A percentile compares a stretch with the other conserved stretches of the same genome.
These are phyloP conservation scores for Pseudogymnoascus sp. DNA, from an alignment of 2,329 filamentous ascomycete genomes.

Conservation along the genomic window DNA sequence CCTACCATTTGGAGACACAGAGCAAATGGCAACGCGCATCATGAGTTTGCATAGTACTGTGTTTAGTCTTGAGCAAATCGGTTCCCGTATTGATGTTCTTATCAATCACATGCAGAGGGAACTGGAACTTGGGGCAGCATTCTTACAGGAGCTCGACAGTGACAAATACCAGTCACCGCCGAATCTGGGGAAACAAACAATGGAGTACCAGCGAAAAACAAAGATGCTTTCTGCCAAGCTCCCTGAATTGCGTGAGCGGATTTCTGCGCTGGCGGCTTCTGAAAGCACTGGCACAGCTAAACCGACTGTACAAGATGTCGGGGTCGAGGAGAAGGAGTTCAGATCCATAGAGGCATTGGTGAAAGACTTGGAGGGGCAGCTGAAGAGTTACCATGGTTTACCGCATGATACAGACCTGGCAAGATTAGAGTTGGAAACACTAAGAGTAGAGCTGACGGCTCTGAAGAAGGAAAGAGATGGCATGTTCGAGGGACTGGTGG, in stretches of 20 bases:
- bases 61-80: conserved; percentile 47
- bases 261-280: conserved; percentile 31
- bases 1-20: conserved; percentile 34
- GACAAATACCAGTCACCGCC: conserved; percentile 45
- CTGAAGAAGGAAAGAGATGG: conserved; percentile 58
- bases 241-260: conserved; percentile 54
- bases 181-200: conserved; percentile 59
- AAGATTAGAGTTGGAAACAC: conserved; percentile 57
- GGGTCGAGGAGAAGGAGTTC: conserved; percentile 50
- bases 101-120: conserved; percentile 47
- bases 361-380: conserved; percentile 50
- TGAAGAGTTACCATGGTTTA: conserved; percentile 61
- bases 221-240: conserved; percentile 60
- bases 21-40: conserved; percentile 43
- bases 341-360: conserved; percentile 48
- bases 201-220: conserved; percentile 62
- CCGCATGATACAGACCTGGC: conserved; percentile 64
- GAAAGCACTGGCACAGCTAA: conserved; percentile 13
- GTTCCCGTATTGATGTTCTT: conserved; percentile 46
- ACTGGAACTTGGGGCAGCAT: conserved; percentile 30
- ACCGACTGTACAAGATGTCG: conserved; percentile 49
- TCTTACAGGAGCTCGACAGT: conserved; percentile 36
- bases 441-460: conserved; percentile 54
- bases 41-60: conserved; percentile 46
- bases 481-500: conserved; percentile 66